Evolutionary conservation across 2,329 filamentous ascomycete species (phyloP).

Genomic region (Pseudogymnoascus sp.): DNA sequence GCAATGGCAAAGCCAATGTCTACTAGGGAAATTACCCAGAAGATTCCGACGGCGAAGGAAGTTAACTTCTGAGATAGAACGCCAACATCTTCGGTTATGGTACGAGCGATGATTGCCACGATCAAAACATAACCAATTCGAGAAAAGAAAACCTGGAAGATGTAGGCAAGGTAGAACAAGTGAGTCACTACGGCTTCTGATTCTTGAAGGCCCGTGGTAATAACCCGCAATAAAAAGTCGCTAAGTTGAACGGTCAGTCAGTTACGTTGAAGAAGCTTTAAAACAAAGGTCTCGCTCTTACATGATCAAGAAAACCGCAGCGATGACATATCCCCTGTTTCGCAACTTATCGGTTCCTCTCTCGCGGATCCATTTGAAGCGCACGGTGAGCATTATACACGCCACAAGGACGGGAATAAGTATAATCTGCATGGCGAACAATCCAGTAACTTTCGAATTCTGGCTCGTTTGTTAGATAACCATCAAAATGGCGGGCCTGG

Average conservation of each 20-base stretch:
- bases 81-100: background rate
- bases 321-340: background rate
- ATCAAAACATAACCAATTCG: background rate
- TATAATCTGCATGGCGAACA: background rate
- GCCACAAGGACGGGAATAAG: background rate
- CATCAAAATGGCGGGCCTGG: background rate
- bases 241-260: background rate
- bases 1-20: background rate
- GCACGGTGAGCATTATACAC: background rate
- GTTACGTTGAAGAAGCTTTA: background rate
- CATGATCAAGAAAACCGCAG: background rate
- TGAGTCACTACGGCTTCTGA: background rate
- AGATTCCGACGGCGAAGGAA: background rate
- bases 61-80: background rate
- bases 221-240: background rate
- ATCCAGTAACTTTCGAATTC: background rate
- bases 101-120: background rate
- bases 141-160: background rate
- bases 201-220: background rate
- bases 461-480: background rate
- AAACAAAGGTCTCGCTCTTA: background rate
- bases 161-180: background rate
- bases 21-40: background rate
- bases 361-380: slow-evolving; percentile 7
- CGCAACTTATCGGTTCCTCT: background rate